Base-by-base conservation (phyloP, 768 basidiomycete species). In the Suillus spraguei region DNA sequence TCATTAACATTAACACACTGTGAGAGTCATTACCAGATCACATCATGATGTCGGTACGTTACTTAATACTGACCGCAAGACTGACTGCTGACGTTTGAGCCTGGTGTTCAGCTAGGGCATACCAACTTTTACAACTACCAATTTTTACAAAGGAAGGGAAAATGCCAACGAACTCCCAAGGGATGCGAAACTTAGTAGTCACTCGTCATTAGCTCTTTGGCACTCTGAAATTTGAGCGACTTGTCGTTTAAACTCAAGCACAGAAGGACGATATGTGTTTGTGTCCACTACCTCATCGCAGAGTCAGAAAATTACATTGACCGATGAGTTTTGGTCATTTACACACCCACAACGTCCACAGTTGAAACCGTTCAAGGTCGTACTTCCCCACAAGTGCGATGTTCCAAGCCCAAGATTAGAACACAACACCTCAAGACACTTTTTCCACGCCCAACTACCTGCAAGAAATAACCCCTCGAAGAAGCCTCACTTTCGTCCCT, bases 401-500 rank as follows among this genome's bases (percentile, higher is more conserved):
- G 38, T 28, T 56, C n/a, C n/a, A n/a, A n/a, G n/a, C n/a, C 24
- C 36, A 17, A 39, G 3, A 22, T 22, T 4, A 9, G 5, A 17
- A 38, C 36, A 38, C 54, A 24, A 16, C 22, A 36, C 17, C 9
- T 55, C 47, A 54, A 52, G 35, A 61, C 36, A 17, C 22, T 17
- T 11, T 11, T 11, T 4, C 33, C 7, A 52, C n/a, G 20, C 5
- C 16, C 52, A 53, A 50, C 60, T 20, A 60, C 47, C 46, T 24
- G 61, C 17, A 52, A 63, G 28, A 55, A 55, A 24, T n/a, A 63
- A 70, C 54, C 64, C 62, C n/a, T 41, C 41, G 38, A 60, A 62
- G 24, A 44, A 62, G 22, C 66, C 56, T 32, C 68, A 56, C 64
- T 70, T 75, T 56, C 38, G 22, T 39, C 38, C 24, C 22, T 39